phyloP scores from a whole-genome alignment of 78 protist species.

The Dictyostelium purpureum region DNA sequence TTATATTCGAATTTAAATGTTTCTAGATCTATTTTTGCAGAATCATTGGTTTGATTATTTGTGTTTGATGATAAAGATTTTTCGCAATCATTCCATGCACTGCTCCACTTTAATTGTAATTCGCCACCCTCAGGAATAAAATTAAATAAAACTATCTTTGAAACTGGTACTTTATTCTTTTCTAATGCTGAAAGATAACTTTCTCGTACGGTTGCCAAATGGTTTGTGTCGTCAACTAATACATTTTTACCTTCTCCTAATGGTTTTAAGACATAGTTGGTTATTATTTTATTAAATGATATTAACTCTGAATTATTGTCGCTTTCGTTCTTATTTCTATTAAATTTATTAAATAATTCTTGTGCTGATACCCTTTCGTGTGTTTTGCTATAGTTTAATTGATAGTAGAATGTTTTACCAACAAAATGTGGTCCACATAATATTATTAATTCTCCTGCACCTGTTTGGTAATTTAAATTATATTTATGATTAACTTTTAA shows the following conservation, averaged over 20 bases:
- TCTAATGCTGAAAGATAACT: constrained; percentile 29
- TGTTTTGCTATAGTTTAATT: background rate
- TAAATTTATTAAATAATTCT: constrained; percentile 13
- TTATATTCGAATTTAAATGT: constrained; percentile 26
- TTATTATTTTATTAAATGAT: constrained; percentile 26
- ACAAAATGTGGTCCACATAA: constrained; percentile 41
- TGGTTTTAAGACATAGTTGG: background rate
- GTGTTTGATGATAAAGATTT: background rate
- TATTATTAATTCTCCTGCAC: constrained; percentile 32
- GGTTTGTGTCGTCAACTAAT: constrained; percentile 54
- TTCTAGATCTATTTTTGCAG: background rate
- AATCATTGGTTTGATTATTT: background rate
- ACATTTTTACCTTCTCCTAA: constrained; percentile 37
- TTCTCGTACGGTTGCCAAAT: constrained; percentile 27
- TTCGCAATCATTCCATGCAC: constrained; percentile 31
- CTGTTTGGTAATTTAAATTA: background rate
- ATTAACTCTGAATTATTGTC: background rate
- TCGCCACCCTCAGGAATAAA: constrained; percentile 53
- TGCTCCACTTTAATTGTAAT: constrained; percentile 34
- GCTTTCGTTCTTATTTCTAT: background rate
- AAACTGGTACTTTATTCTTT: background rate
- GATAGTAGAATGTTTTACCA: constrained; percentile 38
- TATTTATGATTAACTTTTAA: background rate
- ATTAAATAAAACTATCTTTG: background rate
- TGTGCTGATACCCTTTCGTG: constrained; percentile 51